A percentile compares a stretch with the other conserved stretches of the same genome.
Evolutionary conservation across 2,329 filamentous ascomycete genomes (phyloP).

Genomic region (Colletotrichum limetticola): DNA sequence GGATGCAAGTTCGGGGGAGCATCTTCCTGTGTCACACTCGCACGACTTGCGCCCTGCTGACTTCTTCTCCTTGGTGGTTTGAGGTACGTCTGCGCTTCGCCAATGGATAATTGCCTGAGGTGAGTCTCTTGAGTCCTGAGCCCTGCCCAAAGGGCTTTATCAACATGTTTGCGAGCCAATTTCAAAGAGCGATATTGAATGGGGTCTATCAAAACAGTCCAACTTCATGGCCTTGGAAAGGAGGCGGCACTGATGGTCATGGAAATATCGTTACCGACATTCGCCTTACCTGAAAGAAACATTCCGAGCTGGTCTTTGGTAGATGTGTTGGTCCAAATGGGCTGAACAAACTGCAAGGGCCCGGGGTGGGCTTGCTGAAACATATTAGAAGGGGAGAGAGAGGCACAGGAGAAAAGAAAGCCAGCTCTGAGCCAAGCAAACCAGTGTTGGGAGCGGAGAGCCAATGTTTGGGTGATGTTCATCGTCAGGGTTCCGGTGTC

Average conservation of each 20-base stretch:
- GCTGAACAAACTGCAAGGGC: background rate
- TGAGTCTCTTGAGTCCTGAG: too few species aligned
- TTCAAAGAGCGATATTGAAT: background rate
- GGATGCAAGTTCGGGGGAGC: background rate
- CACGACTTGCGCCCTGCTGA: background rate
- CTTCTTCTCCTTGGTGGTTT: background rate
- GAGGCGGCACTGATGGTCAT: background rate
- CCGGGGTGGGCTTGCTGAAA: background rate
- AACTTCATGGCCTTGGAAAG: background rate
- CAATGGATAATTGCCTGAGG: background rate
- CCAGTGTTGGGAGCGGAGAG: background rate
- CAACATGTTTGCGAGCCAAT: background rate
- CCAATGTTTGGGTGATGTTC: background rate
- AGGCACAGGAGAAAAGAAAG: background rate
- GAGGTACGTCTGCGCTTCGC: slow-evolving; percentile 1
- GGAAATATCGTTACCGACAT: background rate
- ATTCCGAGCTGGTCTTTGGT: background rate
- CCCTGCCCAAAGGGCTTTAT: background rate
- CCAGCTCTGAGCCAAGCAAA: background rate
- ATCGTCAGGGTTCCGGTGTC: background rate
- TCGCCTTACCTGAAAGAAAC: too few species aligned
- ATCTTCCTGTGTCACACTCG: background rate
- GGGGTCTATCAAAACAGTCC: background rate
- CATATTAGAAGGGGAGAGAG: background rate
- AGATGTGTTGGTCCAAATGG: background rate